phyloP scores from a whole-genome alignment of 805 yeast species.

The Kurtzmaniella cleridarum region DNA sequence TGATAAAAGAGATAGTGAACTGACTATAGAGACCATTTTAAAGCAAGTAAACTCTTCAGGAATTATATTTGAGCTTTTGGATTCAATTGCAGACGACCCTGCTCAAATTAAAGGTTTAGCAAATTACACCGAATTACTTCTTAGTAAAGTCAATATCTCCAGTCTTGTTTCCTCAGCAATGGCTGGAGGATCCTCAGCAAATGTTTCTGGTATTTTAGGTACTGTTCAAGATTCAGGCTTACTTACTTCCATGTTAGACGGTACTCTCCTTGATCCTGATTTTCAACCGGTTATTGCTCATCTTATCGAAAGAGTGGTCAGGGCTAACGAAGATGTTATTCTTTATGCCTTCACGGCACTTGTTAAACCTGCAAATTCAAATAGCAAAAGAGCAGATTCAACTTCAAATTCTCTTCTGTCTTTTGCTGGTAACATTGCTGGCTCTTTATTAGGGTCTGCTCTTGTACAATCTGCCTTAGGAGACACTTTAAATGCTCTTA shows the following conservation, averaged over 20 bases:
- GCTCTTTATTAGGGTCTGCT: conserved; percentile 22
- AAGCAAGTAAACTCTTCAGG: conserved; percentile 26
- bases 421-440: conserved; percentile 25
- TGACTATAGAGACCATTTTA: conserved; percentile 19
- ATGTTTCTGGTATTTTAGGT: conserved; percentile 17
- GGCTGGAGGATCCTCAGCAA: conserved; percentile 4
- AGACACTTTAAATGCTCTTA: conserved; percentile 29
- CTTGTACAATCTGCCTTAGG: conserved; percentile 19
- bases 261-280: conserved; percentile 28
- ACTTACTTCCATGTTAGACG: conserved; percentile 28
- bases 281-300: conserved; percentile 29
- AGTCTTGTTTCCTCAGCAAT: neutral
- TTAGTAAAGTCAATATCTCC: conserved; percentile 1
- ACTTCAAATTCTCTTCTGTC: conserved; percentile 11
- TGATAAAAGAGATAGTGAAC: conserved; percentile 16
- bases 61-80: conserved; percentile 28
- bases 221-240: conserved; percentile 31
- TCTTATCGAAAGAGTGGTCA: conserved; percentile 25
- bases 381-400: conserved; percentile 10
- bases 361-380: neutral
- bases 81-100: conserved; percentile 28
- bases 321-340: conserved; percentile 24
- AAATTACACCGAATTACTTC: conserved; percentile 21
- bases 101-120: conserved; percentile 22
- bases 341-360: conserved; percentile 14